A percentile compares a stretch with the other conserved stretches of the same genome.
Evolutionary conservation across 176 grass and related monocot species (phyloP).

Genomic region (sorghum (Sorghum bicolor)): DNA sequence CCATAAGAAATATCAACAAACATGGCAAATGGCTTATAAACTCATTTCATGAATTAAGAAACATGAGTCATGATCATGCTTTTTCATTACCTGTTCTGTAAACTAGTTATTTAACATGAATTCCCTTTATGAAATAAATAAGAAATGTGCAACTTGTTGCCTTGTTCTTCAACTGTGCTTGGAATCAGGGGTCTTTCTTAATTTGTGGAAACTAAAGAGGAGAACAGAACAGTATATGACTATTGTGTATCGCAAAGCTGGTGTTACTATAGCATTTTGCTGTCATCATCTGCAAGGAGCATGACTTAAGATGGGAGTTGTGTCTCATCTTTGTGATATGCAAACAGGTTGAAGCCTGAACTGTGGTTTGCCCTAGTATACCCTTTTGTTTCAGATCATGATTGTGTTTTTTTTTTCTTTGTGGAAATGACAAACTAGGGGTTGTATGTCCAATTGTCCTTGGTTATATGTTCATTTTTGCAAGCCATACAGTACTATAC

Average conservation of each 20-base stretch:
- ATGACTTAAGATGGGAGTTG: conserved; percentile 38
- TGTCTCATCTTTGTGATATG: conserved; percentile 36
- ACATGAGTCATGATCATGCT: not conserved
- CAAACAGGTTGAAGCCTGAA: conserved; percentile 41
- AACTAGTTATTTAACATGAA: conserved; percentile 32
- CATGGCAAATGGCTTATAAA: not conserved
- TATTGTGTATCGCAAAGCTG: conserved; percentile 39
- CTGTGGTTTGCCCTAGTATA: conserved; percentile 33
- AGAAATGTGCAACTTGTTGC: conserved; percentile 37
- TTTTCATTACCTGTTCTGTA: conserved; percentile 22
- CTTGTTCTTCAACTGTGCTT: conserved; percentile 42
- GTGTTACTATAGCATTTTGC: conserved; percentile 37
- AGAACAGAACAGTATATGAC: conserved; percentile 43
- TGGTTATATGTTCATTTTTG: not conserved
- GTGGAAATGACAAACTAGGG: not conserved
- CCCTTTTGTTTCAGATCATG: conserved; percentile 27
- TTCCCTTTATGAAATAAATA: conserved; percentile 31
- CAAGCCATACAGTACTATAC: not conserved
- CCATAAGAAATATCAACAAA: conserved; percentile 18
- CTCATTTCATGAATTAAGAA: conserved; percentile 24
- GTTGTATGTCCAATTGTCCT: not conserved
- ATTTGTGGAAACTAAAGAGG: conserved; percentile 41
- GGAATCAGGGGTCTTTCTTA: conserved; percentile 51
- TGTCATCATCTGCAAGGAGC: conserved; percentile 37
- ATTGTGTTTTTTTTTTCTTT: not conserved